Base-by-base conservation (phyloP, 2,329 filamentous ascomycete genomes). In the Chaetomiaceae sp. region DNA sequence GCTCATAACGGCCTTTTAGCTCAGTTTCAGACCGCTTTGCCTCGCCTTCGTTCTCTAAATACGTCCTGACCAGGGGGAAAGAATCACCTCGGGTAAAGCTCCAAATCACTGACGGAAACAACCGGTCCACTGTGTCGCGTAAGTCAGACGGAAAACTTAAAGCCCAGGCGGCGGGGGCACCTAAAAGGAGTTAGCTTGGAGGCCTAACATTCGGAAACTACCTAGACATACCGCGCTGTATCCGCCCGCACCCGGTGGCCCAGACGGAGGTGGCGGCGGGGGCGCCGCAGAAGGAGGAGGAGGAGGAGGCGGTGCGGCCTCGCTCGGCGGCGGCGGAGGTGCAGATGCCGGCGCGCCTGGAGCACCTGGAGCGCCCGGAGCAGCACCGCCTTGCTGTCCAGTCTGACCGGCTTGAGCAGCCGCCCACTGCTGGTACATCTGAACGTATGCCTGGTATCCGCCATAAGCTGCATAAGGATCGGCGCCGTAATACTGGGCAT, bases 391-490 rank as follows among this genome's bases (percentile, higher is more conserved):
- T 27, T 67, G 69, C 58, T 75, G 71, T 48, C 77, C 74, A 42
- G 75, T 75, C 62, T 50, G 48, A n/a, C 45, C 40, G 16, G 42
- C 30, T 80, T 81, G 79, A 13, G 74, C 75, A 16, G 79, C 79
- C 60, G 81, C 81, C 62, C 87, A 87, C 63, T 89, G 84, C 65
- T 89, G 84, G 62, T 90, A 90, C 70, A 87, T 85, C 62, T 87
- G 85, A 58, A 80, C 74, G 61, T 85, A 85, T 38, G 86, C 87
- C 62, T 85, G 81, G 70, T 94, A 96, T 50, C 92, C 92, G 57
- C 92, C 92, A 62, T 94, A 96, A 8, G 88, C 84, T 37, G 90
- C 90, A 68, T 96, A 96, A 0, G 91, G 92, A 65, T 96, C 64
- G 23, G 40, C 25, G 58, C 77, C 78, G 57, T 91, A 92, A 69